These are phyloP conservation scores for Dentipellis sp. DNA, from an alignment of 768 basidiomycete genomes.

Conservation along the genomic window DNA sequence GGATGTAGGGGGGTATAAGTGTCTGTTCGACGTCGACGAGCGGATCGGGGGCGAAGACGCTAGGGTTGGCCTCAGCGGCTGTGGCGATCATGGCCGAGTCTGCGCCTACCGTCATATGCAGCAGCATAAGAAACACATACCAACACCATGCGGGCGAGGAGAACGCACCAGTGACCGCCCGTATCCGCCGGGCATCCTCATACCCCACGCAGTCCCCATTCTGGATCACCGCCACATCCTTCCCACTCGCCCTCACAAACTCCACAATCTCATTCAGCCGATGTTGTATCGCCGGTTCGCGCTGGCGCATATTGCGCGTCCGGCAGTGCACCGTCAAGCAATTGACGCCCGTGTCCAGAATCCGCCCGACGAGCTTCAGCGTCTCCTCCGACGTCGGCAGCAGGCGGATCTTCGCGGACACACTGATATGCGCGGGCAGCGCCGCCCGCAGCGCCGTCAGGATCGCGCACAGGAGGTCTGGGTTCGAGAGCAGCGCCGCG, in stretches of 20 bases:
- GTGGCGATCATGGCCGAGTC: slow-evolving; percentile 96
- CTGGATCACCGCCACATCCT: slow-evolving; percentile 80
- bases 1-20: slow-evolving; percentile 65
- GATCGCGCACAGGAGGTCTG: slow-evolving; percentile 86
- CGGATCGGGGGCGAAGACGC: slow-evolving; percentile 69
- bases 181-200: slow-evolving; percentile 70
- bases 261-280: slow-evolving; percentile 81
- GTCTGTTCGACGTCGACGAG: slow-evolving; percentile 59
- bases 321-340: slow-evolving; percentile 93
- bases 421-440: slow-evolving; percentile 69
- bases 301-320: slow-evolving; percentile 83
- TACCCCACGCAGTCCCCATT: slow-evolving; percentile 87
- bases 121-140: neutral
- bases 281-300: slow-evolving; percentile 69
- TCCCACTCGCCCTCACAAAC: slow-evolving; percentile 65
- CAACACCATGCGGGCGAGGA: neutral
- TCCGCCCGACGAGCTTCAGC: slow-evolving; percentile 78
- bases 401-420: slow-evolving; percentile 92
- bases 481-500: slow-evolving; percentile 86
- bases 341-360: slow-evolving; percentile 80
- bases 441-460: slow-evolving; percentile 65
- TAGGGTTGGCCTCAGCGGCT: slow-evolving; percentile 87
- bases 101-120: slow-evolving; percentile 39
- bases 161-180: slow-evolving; percentile 59
- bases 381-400: slow-evolving; percentile 84